Evolutionary conservation across 1,284 basidiomycete genomes (phyloP).

Genomic region (Ceratobasidium sp.): DNA sequence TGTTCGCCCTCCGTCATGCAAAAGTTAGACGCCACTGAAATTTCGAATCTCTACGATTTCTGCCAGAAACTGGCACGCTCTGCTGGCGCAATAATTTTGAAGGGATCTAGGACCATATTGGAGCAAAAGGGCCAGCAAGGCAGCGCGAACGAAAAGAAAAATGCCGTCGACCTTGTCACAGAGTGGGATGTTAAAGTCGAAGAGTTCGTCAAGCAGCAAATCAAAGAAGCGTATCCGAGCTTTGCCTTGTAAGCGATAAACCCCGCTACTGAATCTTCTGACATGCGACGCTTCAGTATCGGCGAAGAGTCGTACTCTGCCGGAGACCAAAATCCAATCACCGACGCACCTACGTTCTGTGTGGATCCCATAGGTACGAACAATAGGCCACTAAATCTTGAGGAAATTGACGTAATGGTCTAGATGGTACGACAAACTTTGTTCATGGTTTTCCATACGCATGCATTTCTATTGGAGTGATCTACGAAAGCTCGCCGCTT

Average conservation of each 20-base stretch:
- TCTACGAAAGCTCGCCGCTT: slow-evolving; percentile 79
- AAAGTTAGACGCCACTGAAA: slow-evolving; percentile 11
- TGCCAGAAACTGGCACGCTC: slow-evolving; percentile 67
- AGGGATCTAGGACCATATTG: slow-evolving; percentile 74
- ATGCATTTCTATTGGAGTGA: slow-evolving; percentile 85
- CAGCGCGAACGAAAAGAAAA: slow-evolving; percentile 84
- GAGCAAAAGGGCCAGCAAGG: slow-evolving; percentile 52
- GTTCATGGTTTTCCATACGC: slow-evolving; percentile 80
- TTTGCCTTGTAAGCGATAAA: slow-evolving; percentile 58
- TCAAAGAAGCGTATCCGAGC: slow-evolving; percentile 71
- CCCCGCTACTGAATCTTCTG: neutral
- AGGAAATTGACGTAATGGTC: slow-evolving; percentile 27
- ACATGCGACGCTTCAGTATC: slow-evolving; percentile 62
- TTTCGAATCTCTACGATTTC: slow-evolving; percentile 15
- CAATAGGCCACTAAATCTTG: neutral
- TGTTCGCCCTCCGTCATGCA: slow-evolving; percentile 2
- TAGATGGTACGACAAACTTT: slow-evolving; percentile 94
- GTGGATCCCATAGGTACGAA: slow-evolving; percentile 80
- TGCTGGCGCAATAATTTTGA: slow-evolving; percentile 74
- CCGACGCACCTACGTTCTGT: slow-evolving; percentile 90
- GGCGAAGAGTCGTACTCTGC: slow-evolving; percentile 89
- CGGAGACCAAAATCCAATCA: slow-evolving; percentile 71
- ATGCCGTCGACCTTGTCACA: slow-evolving; percentile 94
- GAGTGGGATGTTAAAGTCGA: slow-evolving; percentile 96
- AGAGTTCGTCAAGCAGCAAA: slow-evolving; percentile 77